Percentiles rank a stretch among this genome's conserved stretches.
Conservation (phyloP, 1,284 basidiomycete genomes). For the Exsudoporus floridanus region DNA sequence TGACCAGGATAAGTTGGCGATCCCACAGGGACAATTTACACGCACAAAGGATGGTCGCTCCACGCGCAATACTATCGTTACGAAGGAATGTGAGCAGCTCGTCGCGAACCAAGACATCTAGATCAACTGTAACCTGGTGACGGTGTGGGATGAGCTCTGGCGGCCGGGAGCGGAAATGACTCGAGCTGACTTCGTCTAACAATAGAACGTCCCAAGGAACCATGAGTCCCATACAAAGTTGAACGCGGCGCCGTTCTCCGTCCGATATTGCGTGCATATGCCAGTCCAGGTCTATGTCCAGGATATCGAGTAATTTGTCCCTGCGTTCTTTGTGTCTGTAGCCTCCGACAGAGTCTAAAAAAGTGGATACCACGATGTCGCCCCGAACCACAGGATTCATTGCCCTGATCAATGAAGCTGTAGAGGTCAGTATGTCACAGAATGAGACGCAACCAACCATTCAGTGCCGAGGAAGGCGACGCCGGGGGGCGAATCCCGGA, state of each 20-base stretch:
- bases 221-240: conserved; percentile 98
- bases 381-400: conserved; percentile 95
- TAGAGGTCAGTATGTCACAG: not conserved
- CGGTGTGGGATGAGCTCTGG: conserved; percentile 1
- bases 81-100: conserved; percentile 89
- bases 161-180: conserved; percentile 4
- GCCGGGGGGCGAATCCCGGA: conserved; percentile 68
- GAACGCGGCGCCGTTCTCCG: conserved; percentile 91
- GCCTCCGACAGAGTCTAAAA: conserved; percentile 94
- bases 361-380: conserved; percentile 86
- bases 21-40: not conserved
- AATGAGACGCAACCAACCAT: conserved; percentile 52
- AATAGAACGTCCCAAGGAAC: conserved; percentile 90
- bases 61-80: conserved; percentile 76
- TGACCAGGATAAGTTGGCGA: conserved; percentile 11
- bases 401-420: conserved; percentile 55
- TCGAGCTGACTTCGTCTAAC: conserved; percentile 83
- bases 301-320: conserved; percentile 83
- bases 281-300: conserved; percentile 95
- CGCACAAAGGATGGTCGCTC: conserved; percentile 89
- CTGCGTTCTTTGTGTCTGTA: conserved; percentile 90
- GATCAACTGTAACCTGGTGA: conserved; percentile 87
- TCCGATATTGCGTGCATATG: conserved; percentile 93
- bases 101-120: conserved; percentile 95
- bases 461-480: conserved; percentile 92